Evolutionary conservation across 805 yeast species (phyloP), one percentile per base, ranked within the genome.

Genomic region (Cyberlindnera nakhonratchasimensis): DNA sequence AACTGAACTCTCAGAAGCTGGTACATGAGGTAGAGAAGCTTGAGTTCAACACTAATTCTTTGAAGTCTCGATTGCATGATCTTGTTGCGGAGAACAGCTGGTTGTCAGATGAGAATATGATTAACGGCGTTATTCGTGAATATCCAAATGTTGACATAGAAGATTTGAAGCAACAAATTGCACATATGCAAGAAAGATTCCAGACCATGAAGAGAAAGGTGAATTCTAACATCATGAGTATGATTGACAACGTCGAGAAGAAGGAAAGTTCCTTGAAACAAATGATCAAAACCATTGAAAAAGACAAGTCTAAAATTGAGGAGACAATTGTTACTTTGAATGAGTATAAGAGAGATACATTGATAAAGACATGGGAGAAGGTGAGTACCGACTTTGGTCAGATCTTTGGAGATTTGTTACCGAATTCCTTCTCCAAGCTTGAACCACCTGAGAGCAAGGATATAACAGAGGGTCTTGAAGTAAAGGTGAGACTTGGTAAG

Each of bases 181-280:
- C 64, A 11, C 71, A 74, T 35, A 71, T 87, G 50, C 67, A 72
- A 16, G 83, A 75, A 24, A 72, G 79, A 47, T 78, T 80, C 55
- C 73, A 77, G 41, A 77, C 76, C 5, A 79, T 91, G 85, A 83
- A 77, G 64, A 74, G 88, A 42, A 86, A 82, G 50, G 95, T 90
- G 14, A 88, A 89, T 54, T 73, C 83, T 3, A 85, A 89, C 56
- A 87, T 88, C 48, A 86, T 86, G 95, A 81, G 81, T 54, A 86
- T 85, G 85, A 86, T 88, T 48, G 96, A 89, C 55, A 87, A 80
- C 51, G 95, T 87, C 21, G 96, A 89, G 59, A 88, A 84, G 71
- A 87, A 88, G 58, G 97, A 89, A 57, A 61, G 71, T 8, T 72
- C 90, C 4, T 70, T 91, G 55, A 82, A 77, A 52, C 73, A 77